Evolutionary conservation across 768 basidiomycete species (phyloP).

Genomic region (Chalciporus chontae): DNA sequence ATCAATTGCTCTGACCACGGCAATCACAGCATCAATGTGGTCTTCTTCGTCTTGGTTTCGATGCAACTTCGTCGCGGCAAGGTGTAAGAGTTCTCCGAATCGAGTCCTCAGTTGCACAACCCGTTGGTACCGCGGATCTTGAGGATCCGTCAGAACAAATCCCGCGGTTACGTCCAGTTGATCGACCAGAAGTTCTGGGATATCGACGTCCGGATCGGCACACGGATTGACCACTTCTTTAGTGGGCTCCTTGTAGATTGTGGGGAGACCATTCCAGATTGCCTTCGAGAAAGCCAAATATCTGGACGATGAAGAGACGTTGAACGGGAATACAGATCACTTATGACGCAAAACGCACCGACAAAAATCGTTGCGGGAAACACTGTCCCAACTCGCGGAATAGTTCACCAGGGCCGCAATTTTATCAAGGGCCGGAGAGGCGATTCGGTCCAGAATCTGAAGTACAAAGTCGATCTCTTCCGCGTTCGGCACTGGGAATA

Average conservation of each 20-base stretch:
- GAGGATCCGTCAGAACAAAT: conserved; percentile 67
- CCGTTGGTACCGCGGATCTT: conserved; percentile 70
- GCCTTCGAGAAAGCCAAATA: conserved; percentile 69
- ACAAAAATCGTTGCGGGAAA: conserved; percentile 80
- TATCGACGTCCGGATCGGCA: conserved; percentile 58
- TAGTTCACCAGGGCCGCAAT: conserved; percentile 59
- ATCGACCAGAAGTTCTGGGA: conserved; percentile 65
- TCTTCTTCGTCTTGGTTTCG: conserved; percentile 67
- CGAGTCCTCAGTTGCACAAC: conserved; percentile 53
- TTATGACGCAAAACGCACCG: conserved; percentile 42
- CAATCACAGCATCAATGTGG: conserved; percentile 81
- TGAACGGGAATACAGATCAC: conserved; percentile 1
- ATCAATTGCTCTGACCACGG: conserved; percentile 70
- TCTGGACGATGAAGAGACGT: conserved; percentile 30
- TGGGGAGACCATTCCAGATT: conserved; percentile 75
- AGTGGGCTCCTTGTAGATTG: conserved; percentile 54
- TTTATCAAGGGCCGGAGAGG: conserved; percentile 59
- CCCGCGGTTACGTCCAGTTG: conserved; percentile 69
- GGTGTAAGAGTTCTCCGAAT: conserved; percentile 66
- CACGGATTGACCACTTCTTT: conserved; percentile 59
- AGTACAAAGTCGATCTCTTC: conserved; percentile 79
- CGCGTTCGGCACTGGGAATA: conserved; percentile 48
- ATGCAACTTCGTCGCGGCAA: conserved; percentile 62
- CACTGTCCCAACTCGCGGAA: conserved; percentile 58
- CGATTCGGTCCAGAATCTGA: conserved; percentile 70